Conservation (phyloP, 2,329 filamentous ascomycete genomes). For the Ceratocystis destructans region DNA sequence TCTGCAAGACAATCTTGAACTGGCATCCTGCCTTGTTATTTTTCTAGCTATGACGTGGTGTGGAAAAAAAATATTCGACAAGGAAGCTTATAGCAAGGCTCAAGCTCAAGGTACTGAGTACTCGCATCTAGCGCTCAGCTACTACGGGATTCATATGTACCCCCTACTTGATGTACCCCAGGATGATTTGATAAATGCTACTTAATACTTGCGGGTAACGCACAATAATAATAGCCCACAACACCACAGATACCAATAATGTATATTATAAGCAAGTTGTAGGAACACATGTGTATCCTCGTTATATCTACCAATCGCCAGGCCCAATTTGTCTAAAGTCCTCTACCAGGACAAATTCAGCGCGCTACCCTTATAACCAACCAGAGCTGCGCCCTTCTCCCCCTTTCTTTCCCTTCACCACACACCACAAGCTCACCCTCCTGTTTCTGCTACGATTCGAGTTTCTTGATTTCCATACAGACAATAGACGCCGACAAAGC, state of each 20-base stretch:
- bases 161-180: neutral
- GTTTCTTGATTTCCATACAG: no score
- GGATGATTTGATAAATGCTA: neutral
- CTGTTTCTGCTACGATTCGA: no score
- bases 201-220: neutral
- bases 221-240: neutral
- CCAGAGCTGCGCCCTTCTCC: no score
- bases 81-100: neutral
- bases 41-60: conserved; percentile 1
- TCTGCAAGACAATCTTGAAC: neutral
- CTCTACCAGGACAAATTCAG: no score
- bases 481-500: no score
- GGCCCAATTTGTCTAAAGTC: no score
- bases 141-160: neutral
- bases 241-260: neutral
- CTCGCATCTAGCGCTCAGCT: neutral
- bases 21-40: neutral
- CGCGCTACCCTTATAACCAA: no score
- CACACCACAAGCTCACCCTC: no score
- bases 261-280: neutral
- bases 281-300: no score
- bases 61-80: neutral
- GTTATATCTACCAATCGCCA: no score
- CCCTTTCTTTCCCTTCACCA: no score
- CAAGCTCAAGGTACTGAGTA: neutral